Conservation (phyloP, 441 rosid genomes). For the Mallotus repandus region DNA sequence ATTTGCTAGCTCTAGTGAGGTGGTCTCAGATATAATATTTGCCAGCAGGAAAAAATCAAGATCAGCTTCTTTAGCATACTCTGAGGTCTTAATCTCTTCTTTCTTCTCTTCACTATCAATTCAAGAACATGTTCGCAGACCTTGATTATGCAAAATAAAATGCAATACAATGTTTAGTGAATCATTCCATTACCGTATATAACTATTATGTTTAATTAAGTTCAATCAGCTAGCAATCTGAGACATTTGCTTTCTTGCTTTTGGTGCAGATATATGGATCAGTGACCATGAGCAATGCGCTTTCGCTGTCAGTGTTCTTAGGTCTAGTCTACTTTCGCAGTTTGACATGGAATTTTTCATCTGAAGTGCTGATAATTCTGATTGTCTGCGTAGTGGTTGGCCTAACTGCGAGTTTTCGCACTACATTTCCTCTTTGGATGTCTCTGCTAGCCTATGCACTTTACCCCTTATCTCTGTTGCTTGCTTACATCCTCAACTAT, state of each 20-base stretch:
- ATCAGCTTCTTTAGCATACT: constrained; percentile 75
- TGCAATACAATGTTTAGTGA: no score
- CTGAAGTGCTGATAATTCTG: constrained; percentile 73
- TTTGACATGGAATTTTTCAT: constrained; percentile 78
- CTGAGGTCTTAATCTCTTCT: constrained; percentile 38
- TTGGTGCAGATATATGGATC: constrained; percentile 76
- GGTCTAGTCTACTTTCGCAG: constrained; percentile 70
- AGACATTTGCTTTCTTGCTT: background rate
- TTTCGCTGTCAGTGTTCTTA: constrained; percentile 79
- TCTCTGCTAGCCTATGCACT: constrained; percentile 55
- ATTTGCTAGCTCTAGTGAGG: constrained; percentile 85
- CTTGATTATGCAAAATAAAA: no score
- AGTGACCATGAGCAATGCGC: constrained; percentile 74
- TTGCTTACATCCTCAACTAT: constrained; percentile 74
- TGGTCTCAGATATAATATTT: constrained; percentile 75
- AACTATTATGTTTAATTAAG: no score
- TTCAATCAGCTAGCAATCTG: no score
- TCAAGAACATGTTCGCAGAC: background rate
- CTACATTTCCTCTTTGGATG: constrained; percentile 86
- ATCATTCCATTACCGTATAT: no score
- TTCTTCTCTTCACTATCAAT: no score
- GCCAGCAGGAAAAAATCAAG: constrained; percentile 64
- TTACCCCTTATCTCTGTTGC: constrained; percentile 68
- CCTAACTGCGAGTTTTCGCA: constrained; percentile 69
- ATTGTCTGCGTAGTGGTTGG: constrained; percentile 78